Evolutionary conservation across 2,329 filamentous ascomycete species (phyloP).

Genomic region (Phialophora tarda): DNA sequence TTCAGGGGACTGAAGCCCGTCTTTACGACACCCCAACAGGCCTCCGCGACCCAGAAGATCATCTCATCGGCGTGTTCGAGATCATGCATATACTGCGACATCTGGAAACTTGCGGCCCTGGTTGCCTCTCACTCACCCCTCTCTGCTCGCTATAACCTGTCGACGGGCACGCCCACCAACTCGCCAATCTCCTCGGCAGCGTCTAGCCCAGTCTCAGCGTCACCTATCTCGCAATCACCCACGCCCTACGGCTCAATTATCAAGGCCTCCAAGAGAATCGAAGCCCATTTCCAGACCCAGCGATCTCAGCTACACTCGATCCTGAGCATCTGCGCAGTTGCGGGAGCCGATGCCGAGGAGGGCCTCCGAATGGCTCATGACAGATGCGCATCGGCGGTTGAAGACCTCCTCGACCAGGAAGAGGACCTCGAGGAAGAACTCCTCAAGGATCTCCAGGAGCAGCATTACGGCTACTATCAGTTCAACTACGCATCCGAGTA

Average conservation of each 20-base stretch:
- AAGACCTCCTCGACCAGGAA: slow-evolving; percentile 39
- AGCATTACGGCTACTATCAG: slow-evolving; percentile 17
- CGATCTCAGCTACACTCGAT: slow-evolving; percentile 37
- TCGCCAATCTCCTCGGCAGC: slow-evolving; percentile 27
- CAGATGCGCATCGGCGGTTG: slow-evolving; percentile 34
- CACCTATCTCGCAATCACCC: slow-evolving; percentile 26
- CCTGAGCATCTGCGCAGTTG: slow-evolving; percentile 39
- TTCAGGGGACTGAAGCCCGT: slow-evolving; percentile 35
- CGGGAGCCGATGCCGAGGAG: slow-evolving; percentile 36
- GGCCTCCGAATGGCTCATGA: slow-evolving; percentile 38
- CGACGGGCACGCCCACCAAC: slow-evolving; percentile 26
- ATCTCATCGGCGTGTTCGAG: slow-evolving; percentile 32
- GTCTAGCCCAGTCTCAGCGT: slow-evolving; percentile 23
- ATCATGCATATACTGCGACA: slow-evolving; percentile 39
- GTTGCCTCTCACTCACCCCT: slow-evolving; percentile 37
- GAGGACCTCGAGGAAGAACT: slow-evolving; percentile 36
- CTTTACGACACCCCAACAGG: slow-evolving; percentile 27
- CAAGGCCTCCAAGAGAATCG: slow-evolving; percentile 35
- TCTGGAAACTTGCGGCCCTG: slow-evolving; percentile 40
- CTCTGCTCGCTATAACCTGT: slow-evolving; percentile 34
- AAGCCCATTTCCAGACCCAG: slow-evolving; percentile 39
- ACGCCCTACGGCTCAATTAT: slow-evolving; percentile 29
- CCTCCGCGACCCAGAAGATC: slow-evolving; percentile 33
- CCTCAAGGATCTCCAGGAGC: slow-evolving; percentile 29
- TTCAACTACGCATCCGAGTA: slow-evolving; percentile 27